phyloP scores from a whole-genome alignment of 2,329 filamentous ascomycete species.

The Orbilia brochopaga region DNA sequence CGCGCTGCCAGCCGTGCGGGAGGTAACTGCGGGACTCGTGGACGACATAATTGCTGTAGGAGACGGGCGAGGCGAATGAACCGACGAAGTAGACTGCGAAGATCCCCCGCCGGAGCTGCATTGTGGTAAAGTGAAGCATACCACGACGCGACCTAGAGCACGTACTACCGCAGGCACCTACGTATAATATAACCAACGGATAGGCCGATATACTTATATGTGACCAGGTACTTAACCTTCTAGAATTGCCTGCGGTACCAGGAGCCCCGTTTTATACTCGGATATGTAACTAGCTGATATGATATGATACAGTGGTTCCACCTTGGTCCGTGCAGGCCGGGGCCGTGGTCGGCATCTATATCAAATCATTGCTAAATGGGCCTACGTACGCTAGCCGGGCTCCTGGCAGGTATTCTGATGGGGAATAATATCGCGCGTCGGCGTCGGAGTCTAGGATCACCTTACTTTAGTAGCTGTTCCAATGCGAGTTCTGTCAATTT shows the following conservation, averaged over 20 bases:
- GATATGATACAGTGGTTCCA: not conserved
- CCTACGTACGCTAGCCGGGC: not conserved
- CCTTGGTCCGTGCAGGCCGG: not conserved
- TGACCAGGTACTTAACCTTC: too few relatives aligned
- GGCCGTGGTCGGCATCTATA: not conserved
- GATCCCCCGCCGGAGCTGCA: conserved; percentile 29
- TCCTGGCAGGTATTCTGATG: conserved; percentile 26
- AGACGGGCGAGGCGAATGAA: conserved; percentile 28
- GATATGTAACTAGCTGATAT: not conserved
- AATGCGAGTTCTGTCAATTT: not conserved
- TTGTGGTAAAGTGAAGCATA: conserved; percentile 8
- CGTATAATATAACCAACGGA: too few relatives aligned
- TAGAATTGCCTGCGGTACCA: too few relatives aligned
- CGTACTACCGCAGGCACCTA: too few relatives aligned
- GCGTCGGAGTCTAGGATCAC: conserved; percentile 9
- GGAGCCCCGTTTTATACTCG: not conserved
- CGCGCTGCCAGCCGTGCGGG: conserved; percentile 44
- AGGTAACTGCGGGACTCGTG: conserved; percentile 38
- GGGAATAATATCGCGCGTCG: conserved; percentile 37
- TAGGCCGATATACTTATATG: too few relatives aligned
- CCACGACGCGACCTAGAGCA: too few relatives aligned
- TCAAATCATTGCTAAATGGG: not conserved
- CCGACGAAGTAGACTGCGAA: conserved; percentile 3
- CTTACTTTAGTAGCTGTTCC: conserved; percentile 4
- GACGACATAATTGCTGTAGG: conserved; percentile 25